Evolutionary conservation across 2,329 filamentous ascomycete species (phyloP).

Genomic region (Cladosporium phlei): DNA sequence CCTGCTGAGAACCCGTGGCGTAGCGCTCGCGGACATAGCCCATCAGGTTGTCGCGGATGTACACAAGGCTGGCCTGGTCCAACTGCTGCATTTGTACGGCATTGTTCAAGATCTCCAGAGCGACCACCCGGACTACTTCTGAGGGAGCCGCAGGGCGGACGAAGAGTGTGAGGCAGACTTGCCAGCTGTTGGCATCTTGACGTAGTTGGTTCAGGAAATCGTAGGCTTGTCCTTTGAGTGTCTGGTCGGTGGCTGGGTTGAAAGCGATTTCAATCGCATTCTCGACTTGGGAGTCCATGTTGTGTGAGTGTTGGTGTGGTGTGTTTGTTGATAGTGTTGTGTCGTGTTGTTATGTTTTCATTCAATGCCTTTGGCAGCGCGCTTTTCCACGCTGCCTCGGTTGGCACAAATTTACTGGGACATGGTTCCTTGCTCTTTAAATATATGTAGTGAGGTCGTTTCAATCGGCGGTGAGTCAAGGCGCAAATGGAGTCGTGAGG

Average conservation of each 20-base stretch:
- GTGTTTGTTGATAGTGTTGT: background rate
- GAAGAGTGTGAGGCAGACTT: conserved; percentile 82
- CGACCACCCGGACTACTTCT: conserved; percentile 82
- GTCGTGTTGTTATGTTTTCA: background rate
- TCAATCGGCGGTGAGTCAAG: conserved; percentile 11
- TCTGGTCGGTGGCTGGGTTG: conserved; percentile 70
- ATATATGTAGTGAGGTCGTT: conserved; percentile 6
- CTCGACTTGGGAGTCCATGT: conserved; percentile 62
- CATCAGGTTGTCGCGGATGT: conserved; percentile 76
- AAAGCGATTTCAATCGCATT: conserved; percentile 94
- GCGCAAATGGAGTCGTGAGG: background rate
- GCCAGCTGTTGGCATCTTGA: conserved; percentile 79
- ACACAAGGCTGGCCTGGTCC: conserved; percentile 65
- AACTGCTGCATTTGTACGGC: conserved; percentile 76
- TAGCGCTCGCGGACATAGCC: conserved; percentile 76
- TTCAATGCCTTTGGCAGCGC: conserved; percentile 11
- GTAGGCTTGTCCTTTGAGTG: conserved; percentile 75
- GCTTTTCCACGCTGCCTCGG: conserved; percentile 6
- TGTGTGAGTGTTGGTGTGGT: conserved; percentile 1
- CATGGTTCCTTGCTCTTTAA: conserved; percentile 12
- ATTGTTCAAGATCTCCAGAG: conserved; percentile 89
- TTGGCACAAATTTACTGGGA: conserved; percentile 10
- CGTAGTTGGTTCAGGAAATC: conserved; percentile 74
- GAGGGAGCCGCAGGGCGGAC: conserved; percentile 68
- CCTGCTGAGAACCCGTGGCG: conserved; percentile 48